Evolutionary conservation across 2,329 filamentous ascomycete species (phyloP).

Genomic region (Arthrobotrys entomopaga): DNA sequence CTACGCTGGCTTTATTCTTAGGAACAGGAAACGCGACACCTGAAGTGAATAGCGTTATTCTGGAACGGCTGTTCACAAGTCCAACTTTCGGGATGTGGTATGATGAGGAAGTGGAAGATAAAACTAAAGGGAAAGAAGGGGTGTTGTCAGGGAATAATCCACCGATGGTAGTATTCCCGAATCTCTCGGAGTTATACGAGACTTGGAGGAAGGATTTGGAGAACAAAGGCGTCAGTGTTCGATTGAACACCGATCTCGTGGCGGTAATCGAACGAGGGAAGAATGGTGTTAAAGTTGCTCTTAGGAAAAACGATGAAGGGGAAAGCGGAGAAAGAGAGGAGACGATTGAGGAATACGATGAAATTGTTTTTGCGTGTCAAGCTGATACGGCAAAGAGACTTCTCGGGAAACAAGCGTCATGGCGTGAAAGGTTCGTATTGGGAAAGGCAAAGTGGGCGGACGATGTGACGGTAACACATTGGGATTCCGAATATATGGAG

Average conservation of each 20-base stretch:
- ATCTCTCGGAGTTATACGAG: conserved; percentile 71
- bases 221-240: conserved; percentile 68
- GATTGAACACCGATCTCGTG: conserved; percentile 69
- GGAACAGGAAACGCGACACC: conserved; percentile 80
- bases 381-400: conserved; percentile 74
- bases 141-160: conserved; percentile 66
- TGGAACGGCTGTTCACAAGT: conserved; percentile 68
- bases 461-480: conserved; percentile 77
- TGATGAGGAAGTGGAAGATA: conserved; percentile 57
- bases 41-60: conserved; percentile 75
- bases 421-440: conserved; percentile 74
- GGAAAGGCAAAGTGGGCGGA: conserved; percentile 76
- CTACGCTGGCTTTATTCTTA: conserved; percentile 77
- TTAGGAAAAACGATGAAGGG: conserved; percentile 60
- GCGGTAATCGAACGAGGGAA: conserved; percentile 67
- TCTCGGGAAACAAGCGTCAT: conserved; percentile 69
- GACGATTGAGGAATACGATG: conserved; percentile 68
- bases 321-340: conserved; percentile 26
- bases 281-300: conserved; percentile 67
- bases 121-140: conserved; percentile 29
- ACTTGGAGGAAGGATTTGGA: conserved; percentile 69
- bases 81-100: conserved; percentile 72
- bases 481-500: conserved; percentile 73
- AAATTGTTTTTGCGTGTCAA: conserved; percentile 73
- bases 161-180: conserved; percentile 74